Base-by-base conservation (phyloP, 371 early-diverging fungal species). In the Aphelidium insulamus region DNA sequence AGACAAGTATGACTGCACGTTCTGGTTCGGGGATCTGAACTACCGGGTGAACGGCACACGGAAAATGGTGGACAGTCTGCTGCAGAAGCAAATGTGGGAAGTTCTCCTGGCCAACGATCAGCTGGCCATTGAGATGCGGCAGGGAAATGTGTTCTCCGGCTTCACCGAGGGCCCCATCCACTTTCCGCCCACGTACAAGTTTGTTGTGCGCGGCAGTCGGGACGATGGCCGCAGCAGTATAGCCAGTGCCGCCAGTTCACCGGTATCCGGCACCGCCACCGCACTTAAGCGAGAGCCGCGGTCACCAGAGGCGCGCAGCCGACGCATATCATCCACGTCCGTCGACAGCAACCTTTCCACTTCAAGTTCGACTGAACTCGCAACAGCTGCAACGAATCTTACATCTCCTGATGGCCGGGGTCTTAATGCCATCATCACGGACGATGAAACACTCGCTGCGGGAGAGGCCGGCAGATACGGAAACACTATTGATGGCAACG, bases 171-270 rank as follows among this genome's bases (percentile, higher is more conserved):
- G 59, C n/a, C 63, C 64, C n/a, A 79, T 88, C 24, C 38, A 41
- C 1, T 88, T 88, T 45, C 57, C 52, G 15, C 90, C 90, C 10
- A 85, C 86, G 0, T 88, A 78, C 60, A 88, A 88, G 45, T 72
- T 68, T 44, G 78, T 77, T 45, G 48, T 59, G 5, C 46, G 50
- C 3, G 12, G 36, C 38, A 10, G 20, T 14, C 34, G 17, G 14
- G 12, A 21, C 15, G 10, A 16, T 24, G 16, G 10, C 34, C 17
- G 40, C 36, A 18, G 27, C 17, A 39, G 12, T 11, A 22, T 24
- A 24, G 18, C 14, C 11, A n/a, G 10, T 23, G n/a, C 28, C 17
- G 12, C n/a, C n/a, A 8, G 14, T 17, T 40, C 7, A 11, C 19
- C 17, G 30, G 23, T 12, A 18, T 10, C 17, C 8, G 30, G 21